Conservation (phyloP, 305 asterid species). For the Fraxinus albicans region DNA sequence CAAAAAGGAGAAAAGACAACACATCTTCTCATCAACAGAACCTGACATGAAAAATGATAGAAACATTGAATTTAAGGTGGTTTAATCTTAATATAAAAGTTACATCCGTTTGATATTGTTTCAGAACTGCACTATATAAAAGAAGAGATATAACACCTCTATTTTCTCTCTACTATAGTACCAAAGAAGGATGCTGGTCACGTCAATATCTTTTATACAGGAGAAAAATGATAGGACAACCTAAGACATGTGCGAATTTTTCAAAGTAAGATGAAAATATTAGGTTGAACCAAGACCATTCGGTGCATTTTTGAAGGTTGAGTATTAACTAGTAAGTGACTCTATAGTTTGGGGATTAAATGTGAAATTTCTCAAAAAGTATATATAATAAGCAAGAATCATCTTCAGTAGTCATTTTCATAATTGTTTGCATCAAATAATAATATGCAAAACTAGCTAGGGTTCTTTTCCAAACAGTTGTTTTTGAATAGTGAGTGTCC, state of each 20-base stretch:
- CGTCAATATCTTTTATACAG: too few relatives aligned
- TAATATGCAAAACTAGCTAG: constrained; percentile 8
- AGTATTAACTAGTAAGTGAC: not conserved
- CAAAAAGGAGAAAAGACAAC: not conserved
- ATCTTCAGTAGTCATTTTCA: constrained; percentile 39
- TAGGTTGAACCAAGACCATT: not conserved
- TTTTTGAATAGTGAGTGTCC: constrained; percentile 17
- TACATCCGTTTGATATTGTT: too few relatives aligned
- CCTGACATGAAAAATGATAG: too few relatives aligned
- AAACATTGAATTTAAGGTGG: too few relatives aligned
- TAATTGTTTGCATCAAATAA: constrained; percentile 37
- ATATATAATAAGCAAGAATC: not conserved
- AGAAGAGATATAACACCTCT: too few relatives aligned
- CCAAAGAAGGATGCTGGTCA: not conserved
- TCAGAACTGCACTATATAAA: too few relatives aligned
- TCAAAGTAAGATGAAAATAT: too few relatives aligned
- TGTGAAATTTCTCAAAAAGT: not conserved
- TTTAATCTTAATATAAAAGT: too few relatives aligned
- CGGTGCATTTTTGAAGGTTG: not conserved
- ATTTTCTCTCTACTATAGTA: not conserved
- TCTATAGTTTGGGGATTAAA: not conserved
- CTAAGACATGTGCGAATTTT: too few relatives aligned
- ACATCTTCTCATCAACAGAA: not conserved
- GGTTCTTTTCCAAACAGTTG: constrained; percentile 38
- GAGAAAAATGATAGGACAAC: too few relatives aligned